These are phyloP conservation scores for Ophiostoma fasciatum DNA, from an alignment of 2,329 filamentous ascomycete species.

Conservation along the genomic window DNA sequence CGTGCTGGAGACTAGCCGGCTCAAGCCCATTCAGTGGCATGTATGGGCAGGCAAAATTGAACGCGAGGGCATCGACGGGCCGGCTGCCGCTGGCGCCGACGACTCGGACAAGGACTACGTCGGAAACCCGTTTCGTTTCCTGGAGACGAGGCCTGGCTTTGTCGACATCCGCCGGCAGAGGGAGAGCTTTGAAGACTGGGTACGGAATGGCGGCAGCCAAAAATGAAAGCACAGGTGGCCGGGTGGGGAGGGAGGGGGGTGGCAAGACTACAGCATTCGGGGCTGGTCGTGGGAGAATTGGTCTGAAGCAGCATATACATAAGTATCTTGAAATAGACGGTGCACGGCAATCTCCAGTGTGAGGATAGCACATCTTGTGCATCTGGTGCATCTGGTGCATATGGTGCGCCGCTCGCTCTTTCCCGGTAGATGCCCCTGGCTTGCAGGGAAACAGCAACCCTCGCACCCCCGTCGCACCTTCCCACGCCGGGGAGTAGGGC, in stretches of 20 bases:
- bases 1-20: conserved; percentile 58
- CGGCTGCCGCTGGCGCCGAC: conserved; percentile 36
- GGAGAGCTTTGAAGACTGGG: conserved; percentile 67
- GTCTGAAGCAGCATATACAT: no score
- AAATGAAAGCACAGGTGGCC: conserved; percentile 1
- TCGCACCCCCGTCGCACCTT: no score
- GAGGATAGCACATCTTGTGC: no score
- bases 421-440: no score
- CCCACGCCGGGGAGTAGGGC: no score
- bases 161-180: conserved; percentile 74
- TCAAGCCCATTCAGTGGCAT: conserved; percentile 75
- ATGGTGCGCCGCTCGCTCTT: no score
- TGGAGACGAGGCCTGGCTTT: conserved; percentile 75
- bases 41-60: conserved; percentile 77
- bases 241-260: conserved; percentile 7
- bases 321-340: no score
- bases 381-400: no score
- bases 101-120: conserved; percentile 54
- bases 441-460: no score
- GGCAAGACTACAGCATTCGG: no score
- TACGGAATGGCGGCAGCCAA: conserved; percentile 23
- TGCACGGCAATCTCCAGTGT: no score
- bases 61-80: conserved; percentile 50
- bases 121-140: conserved; percentile 63
- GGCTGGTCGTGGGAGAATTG: no score